Percentiles rank a stretch among this genome's conserved stretches.
These are phyloP conservation scores for Yarrowia sp. DNA, from an alignment of 805 yeast species.

Conservation along the genomic window DNA sequence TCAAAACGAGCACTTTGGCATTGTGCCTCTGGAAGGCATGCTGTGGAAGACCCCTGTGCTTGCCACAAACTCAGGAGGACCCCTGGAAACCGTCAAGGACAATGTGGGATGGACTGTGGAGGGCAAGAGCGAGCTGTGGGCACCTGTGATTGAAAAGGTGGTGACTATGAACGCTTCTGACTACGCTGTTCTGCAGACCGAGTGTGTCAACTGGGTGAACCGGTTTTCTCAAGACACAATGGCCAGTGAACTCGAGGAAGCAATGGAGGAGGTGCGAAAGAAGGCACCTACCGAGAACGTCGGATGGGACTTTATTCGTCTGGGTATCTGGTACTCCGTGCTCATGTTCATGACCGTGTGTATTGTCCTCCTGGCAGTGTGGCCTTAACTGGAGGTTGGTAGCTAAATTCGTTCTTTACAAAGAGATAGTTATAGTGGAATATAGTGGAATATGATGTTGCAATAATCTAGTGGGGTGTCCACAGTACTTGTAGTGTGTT, in stretches of 20 bases:
- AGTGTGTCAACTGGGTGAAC: constrained; percentile 45
- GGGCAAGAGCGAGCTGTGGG: constrained; percentile 49
- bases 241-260: constrained; percentile 47
- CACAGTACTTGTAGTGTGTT: too few relatives aligned
- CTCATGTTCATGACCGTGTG: constrained; percentile 1
- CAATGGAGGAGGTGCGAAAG: constrained; percentile 21
- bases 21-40: constrained; percentile 97
- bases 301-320: neutral
- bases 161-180: constrained; percentile 43
- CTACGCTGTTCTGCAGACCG: constrained; percentile 46
- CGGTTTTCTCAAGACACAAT: constrained; percentile 49
- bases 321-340: constrained; percentile 15
- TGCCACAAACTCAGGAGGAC: constrained; percentile 92
- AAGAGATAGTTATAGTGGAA: too few relatives aligned
- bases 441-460: too few relatives aligned
- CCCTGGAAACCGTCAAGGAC: constrained; percentile 74
- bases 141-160: constrained; percentile 47
- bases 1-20: constrained; percentile 91
- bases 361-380: constrained; percentile 12
- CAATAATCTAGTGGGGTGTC: too few relatives aligned
- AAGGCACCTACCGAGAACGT: constrained; percentile 22
- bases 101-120: constrained; percentile 51
- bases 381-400: neutral
- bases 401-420: neutral
- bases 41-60: constrained; percentile 79